Conservation (phyloP, 345 rosid genomes). For the Melastoma malabathricum region DNA sequence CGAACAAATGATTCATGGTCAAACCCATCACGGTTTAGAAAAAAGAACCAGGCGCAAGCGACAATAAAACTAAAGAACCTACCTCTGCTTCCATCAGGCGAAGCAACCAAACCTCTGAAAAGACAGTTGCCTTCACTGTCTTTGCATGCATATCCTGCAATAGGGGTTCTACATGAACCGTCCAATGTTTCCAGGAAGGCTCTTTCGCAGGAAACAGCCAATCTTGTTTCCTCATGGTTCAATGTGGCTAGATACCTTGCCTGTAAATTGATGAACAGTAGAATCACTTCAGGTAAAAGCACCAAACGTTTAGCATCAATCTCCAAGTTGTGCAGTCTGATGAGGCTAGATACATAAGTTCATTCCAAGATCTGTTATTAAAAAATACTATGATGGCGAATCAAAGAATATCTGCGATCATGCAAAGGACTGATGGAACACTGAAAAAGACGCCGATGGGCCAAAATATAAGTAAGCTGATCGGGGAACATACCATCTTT, state of each 20-base stretch:
- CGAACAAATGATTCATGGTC: not conserved
- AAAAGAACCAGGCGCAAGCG: not conserved
- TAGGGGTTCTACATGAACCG: slow-evolving; percentile 97
- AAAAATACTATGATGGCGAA: too few relatives aligned
- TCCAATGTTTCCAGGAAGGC: slow-evolving; percentile 75
- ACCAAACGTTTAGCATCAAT: too few relatives aligned
- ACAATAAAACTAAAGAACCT: slow-evolving; percentile 8
- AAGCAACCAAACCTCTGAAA: slow-evolving; percentile 86
- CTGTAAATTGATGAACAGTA: slow-evolving; percentile 18
- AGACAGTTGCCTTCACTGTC: slow-evolving; percentile 67
- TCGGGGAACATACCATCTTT: slow-evolving; percentile 52
- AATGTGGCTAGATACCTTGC: slow-evolving; percentile 61
- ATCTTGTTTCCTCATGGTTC: slow-evolving; percentile 89
- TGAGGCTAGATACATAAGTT: too few relatives aligned
- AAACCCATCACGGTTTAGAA: not conserved
- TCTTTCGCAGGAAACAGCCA: slow-evolving; percentile 86
- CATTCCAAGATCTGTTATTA: too few relatives aligned
- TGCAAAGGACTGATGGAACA: not conserved
- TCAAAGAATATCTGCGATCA: too few relatives aligned
- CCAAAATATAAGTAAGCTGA: not conserved
- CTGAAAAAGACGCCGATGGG: too few relatives aligned
- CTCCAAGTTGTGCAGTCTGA: too few relatives aligned
- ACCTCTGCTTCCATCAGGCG: slow-evolving; percentile 89
- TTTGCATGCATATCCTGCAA: slow-evolving; percentile 80
- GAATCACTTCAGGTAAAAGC: not conserved